Base-by-base conservation (phyloP, 2,329 filamentous ascomycete species). In the Coniella lustricola region DNA sequence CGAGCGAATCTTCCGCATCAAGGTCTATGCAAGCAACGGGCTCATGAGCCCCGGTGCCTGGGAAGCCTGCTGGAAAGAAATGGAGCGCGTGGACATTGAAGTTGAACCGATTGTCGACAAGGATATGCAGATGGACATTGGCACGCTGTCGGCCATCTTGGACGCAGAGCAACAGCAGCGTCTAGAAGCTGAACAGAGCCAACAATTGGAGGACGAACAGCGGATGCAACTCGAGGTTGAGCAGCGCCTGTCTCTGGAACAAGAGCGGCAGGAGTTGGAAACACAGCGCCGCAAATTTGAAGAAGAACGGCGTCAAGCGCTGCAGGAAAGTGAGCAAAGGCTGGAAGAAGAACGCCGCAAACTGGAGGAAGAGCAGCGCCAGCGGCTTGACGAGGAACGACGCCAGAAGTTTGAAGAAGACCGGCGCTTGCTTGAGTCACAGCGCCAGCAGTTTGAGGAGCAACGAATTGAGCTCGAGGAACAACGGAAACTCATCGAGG, bases 31-130 rank as follows among this genome's bases (percentile, higher is more conserved):
- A 1, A 91, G 90, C 45, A 98, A 97, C 64, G 93, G 93, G 0
- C 71, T 97, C 41, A 95, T 98, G 88, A 81, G 83, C 50, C 84
- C 88, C 4, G 89, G 89, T 0, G 91, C 93, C 0, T 98, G 93
- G 93, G 80, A 81, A 4, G 90, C 90, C 2, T 91, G 88, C 50
- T 98, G 91, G 91, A 86, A 81, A 57, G 91, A 97, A 66, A 98
- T 98, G 93, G 93, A 98, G 68, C 80, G 91, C n/a, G 88, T 97
- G 0, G 93, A 98, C 61, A 87, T 95, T 1, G 91, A 97, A 65
- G 80, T 98, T 45, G 81, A 87, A 58, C 86, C 93, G 3, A 78
- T 84, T 60, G 75, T 90, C 10, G 77, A 81, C 16, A 64, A 77
- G 0, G 66, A 72, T 1, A 61, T 84, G 12, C 74, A 81, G 46